A percentile compares a stretch with the other conserved stretches of the same genome.
Conservation (phyloP, 495 filamentous ascomycete species). For the Saxophila tyrrhenica region DNA sequence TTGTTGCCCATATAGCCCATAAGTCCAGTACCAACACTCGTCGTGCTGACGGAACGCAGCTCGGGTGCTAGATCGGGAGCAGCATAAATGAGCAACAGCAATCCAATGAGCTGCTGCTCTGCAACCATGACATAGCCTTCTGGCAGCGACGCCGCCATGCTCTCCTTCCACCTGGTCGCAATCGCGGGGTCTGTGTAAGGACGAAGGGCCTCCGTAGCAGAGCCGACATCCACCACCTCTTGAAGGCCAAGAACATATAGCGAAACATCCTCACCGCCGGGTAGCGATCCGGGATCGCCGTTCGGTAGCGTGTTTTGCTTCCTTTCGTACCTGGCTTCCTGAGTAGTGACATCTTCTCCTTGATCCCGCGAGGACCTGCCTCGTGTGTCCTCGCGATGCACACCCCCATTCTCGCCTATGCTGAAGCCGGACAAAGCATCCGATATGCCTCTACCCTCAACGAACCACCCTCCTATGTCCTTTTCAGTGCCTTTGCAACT, state of each 20-base stretch:
- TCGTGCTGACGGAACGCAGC: slow-evolving; percentile 65
- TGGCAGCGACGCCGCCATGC: slow-evolving; percentile 60
- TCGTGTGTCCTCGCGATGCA: slow-evolving; percentile 3
- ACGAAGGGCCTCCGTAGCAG: slow-evolving; percentile 48
- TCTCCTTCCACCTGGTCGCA: slow-evolving; percentile 67
- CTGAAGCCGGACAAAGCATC: slow-evolving; percentile 44
- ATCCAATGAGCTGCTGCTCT: slow-evolving; percentile 72
- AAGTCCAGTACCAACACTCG: slow-evolving; percentile 72
- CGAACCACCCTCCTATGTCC: slow-evolving; percentile 78
- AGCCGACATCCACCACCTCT: slow-evolving; percentile 79
- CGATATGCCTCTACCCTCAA: slow-evolving; percentile 59
- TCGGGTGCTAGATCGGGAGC: slow-evolving; percentile 59
- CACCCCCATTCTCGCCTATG: slow-evolving; percentile 22
- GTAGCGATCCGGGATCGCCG: slow-evolving; percentile 27
- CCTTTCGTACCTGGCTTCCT: slow-evolving; percentile 32
- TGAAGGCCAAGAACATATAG: slow-evolving; percentile 87
- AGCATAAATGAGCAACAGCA: slow-evolving; percentile 77
- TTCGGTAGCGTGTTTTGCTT: slow-evolving; percentile 31
- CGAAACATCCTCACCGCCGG: slow-evolving; percentile 54
- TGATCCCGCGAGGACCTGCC: slow-evolving; percentile 21
- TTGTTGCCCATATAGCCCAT: slow-evolving; percentile 96
- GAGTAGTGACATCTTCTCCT: slow-evolving; percentile 31
- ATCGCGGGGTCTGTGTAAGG: slow-evolving; percentile 63
- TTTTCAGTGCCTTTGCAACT: slow-evolving; percentile 69
- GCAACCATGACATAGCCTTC: slow-evolving; percentile 63